Conservation (phyloP, 1,284 basidiomycete genomes). For the Rhodotorula sp. region DNA sequence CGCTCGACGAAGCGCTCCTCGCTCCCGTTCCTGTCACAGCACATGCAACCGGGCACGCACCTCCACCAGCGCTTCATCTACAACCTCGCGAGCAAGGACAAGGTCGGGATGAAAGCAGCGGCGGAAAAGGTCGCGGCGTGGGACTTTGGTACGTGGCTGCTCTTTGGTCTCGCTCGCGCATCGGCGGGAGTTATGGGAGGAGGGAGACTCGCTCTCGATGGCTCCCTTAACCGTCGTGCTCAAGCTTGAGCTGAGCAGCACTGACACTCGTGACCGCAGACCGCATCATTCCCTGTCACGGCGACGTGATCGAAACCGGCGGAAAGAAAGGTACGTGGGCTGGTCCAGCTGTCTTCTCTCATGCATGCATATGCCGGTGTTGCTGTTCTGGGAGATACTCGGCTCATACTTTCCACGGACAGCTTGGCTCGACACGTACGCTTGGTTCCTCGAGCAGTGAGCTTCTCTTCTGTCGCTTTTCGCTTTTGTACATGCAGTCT, state of each 20-base stretch:
- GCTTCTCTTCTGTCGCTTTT: no score
- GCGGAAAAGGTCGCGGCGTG: conserved; percentile 69
- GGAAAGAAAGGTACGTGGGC: conserved; percentile 55
- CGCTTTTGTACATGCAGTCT: no score
- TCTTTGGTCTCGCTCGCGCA: background rate
- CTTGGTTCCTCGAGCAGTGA: conserved; percentile 15
- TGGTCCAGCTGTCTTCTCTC: background rate
- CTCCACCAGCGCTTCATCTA: conserved; percentile 59
- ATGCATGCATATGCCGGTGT: no score
- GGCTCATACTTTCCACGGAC: background rate
- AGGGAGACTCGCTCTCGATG: background rate
- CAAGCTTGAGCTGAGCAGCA: background rate
- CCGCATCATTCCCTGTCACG: conserved; percentile 88
- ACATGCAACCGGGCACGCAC: conserved; percentile 61
- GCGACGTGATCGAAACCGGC: conserved; percentile 76
- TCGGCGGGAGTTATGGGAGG: background rate
- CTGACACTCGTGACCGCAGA: conserved; percentile 43
- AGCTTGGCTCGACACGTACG: conserved; percentile 32
- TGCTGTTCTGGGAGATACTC: no score
- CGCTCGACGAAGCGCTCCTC: conserved; percentile 58
- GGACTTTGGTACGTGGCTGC: conserved; percentile 62
- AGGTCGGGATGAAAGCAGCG: conserved; percentile 68
- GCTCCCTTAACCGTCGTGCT: background rate
- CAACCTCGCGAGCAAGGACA: conserved; percentile 57
- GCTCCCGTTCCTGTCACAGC: conserved; percentile 54